Base-by-base conservation (phyloP, 1,284 basidiomycete genomes). In the Pisolithus thermaeus region DNA sequence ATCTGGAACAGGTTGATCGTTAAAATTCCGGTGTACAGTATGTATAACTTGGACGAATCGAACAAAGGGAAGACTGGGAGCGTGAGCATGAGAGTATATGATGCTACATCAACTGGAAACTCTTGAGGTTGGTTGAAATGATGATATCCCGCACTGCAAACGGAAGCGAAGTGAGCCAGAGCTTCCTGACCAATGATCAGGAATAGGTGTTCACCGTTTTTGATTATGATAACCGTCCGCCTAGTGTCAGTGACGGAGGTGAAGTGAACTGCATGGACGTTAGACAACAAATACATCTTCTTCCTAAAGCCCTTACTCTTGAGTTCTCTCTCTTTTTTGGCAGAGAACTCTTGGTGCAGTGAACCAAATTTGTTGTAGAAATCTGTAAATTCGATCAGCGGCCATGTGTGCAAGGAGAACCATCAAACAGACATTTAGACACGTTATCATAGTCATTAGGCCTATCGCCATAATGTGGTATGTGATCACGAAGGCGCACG, bases 221-320 rank as follows among this genome's bases (percentile, higher is more conserved):
- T 69, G 54, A 83, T 83, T 57, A 83, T 82, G 18, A 73, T 78
- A 35, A 70, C 70, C 28, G 80, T 83, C 52, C 73, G 70, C 61
- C 75, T 70, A 52, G 80, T 81, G 64, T 90, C 86, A 14, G 83
- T 89, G 45, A 91, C 87, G 49, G 84, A 77, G n/a, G 88, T 91
- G 56, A 85, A 74, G 66, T 90, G 87, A 52, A 86, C 86, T 88
- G 54, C 49, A 52, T 28, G 39, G n/a, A 18, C 37, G 45, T 52
- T 32, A 59, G 54, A 56, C 47, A 46, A 53, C 16, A 11, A 36
- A 36, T 53, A 32, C 20, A 2, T 5, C 51, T 49, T 36, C 52
- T 11, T 12, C 28, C 27, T 41, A 16, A 16, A 45, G 41, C 53
- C 70, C 81, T 51, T 59, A 87, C 87, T 78, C 61, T 81, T 86